phyloP scores from a whole-genome alignment of 192 early-diverging fungal species.

The Borealophlyctis nickersoniae region DNA sequence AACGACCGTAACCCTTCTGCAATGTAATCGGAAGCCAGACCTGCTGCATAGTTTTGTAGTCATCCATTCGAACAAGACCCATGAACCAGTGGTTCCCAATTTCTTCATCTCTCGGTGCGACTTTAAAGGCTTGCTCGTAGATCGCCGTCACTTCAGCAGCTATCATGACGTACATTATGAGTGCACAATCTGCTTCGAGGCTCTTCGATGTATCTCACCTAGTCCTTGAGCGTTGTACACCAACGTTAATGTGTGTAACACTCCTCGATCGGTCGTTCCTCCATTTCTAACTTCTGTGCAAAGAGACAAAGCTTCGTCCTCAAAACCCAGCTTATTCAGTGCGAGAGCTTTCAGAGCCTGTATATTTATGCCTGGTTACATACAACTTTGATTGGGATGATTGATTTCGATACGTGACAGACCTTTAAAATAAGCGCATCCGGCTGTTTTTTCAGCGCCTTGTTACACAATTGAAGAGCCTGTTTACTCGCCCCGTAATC shows the following conservation, averaged over 20 bases:
- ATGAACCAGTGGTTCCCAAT: conserved; percentile 77
- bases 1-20: not conserved
- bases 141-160: conserved; percentile 67
- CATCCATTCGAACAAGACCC: conserved; percentile 65
- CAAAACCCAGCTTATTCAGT: conserved; percentile 59
- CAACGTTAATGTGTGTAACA: conserved; percentile 60
- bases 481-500: conserved; percentile 52
- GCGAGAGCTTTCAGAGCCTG: conserved; percentile 75
- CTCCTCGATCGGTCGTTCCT: conserved; percentile 57
- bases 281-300: conserved; percentile 60
- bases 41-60: conserved; percentile 68
- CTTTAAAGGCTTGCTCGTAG: conserved; percentile 64
- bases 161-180: too few relatives aligned
- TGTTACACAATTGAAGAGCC: conserved; percentile 59
- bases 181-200: conserved; percentile 14
- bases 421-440: conserved; percentile 66
- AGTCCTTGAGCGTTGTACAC: conserved; percentile 51
- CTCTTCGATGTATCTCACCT: too few relatives aligned
- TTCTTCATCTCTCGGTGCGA: conserved; percentile 66
- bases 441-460: conserved; percentile 69
- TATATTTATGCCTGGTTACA: not conserved
- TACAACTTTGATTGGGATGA: not conserved
- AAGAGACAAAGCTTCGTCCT: conserved; percentile 61
- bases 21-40: conserved; percentile 20
- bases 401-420: not conserved